Percentiles rank a stretch among this genome's conserved stretches.
Evolutionary conservation across 2,329 filamentous ascomycete species (phyloP).

Genomic region (Epichloe elymi): DNA sequence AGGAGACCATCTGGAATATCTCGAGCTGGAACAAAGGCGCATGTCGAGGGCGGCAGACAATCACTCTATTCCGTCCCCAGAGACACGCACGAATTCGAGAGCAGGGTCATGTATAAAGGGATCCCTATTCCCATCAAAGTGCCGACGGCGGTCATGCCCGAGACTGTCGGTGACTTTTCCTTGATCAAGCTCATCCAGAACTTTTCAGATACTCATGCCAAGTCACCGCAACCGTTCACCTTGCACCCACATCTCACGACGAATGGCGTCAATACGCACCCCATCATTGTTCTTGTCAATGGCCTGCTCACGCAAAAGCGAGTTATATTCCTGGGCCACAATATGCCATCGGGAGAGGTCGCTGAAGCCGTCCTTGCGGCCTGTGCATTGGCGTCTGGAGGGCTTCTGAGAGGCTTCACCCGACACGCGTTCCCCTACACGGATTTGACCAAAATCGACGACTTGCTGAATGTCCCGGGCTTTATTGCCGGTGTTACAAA

Average conservation of each 20-base stretch:
- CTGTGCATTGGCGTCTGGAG: slow-evolving; percentile 84
- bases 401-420: slow-evolving; percentile 85
- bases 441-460: slow-evolving; percentile 93
- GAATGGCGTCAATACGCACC: slow-evolving; percentile 78
- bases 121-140: slow-evolving; percentile 96
- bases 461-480: slow-evolving; percentile 86
- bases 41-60: slow-evolving; percentile 40
- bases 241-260: slow-evolving; percentile 89
- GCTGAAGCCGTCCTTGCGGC: slow-evolving; percentile 97
- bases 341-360: slow-evolving; percentile 87
- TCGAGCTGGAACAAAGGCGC: slow-evolving; percentile 48
- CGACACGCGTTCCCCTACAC: slow-evolving; percentile 96
- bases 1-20: slow-evolving; percentile 36
- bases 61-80: slow-evolving; percentile 65
- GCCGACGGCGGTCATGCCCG: slow-evolving; percentile 81
- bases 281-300: slow-evolving; percentile 88
- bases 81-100: slow-evolving; percentile 97
- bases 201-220: slow-evolving; percentile 72
- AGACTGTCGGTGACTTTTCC: slow-evolving; percentile 95
- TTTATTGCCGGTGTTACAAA: slow-evolving; percentile 98
- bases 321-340: slow-evolving; percentile 90
- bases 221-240: slow-evolving; percentile 70
- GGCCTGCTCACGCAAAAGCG: slow-evolving; percentile 92
- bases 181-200: slow-evolving; percentile 94
- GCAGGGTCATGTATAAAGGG: slow-evolving; percentile 87